Evolutionary conservation across 2,329 filamentous ascomycete species (phyloP).

Genomic region (Neonectria ditissima): DNA sequence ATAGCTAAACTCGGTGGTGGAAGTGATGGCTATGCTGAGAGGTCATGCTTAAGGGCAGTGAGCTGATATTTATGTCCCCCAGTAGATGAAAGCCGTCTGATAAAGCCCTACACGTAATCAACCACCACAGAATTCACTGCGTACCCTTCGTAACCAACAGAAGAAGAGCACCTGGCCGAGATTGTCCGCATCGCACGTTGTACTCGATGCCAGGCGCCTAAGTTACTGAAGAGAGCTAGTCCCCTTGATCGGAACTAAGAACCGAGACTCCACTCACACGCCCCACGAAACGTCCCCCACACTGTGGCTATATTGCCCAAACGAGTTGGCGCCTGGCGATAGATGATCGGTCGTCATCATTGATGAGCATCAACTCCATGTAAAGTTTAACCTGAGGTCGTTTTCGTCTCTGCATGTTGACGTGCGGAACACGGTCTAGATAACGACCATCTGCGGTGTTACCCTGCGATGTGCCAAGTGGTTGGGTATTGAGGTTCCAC

Average conservation of each 20-base stretch:
- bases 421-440: background rate
- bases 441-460: background rate
- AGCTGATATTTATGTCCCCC: constrained; percentile 12
- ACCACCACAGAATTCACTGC: background rate
- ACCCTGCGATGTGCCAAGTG: background rate
- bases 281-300: constrained; percentile 22
- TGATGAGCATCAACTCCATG: background rate
- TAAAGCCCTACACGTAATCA: background rate
- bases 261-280: background rate
- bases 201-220: constrained; percentile 32
- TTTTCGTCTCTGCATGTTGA: background rate
- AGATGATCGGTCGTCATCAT: background rate
- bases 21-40: background rate
- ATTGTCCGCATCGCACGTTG: constrained; percentile 8
- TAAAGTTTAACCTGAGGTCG: background rate
- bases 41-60: background rate
- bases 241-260: constrained; percentile 10
- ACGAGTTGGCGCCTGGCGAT: constrained; percentile 20
- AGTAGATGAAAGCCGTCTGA: background rate
- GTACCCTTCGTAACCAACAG: background rate
- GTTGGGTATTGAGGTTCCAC: background rate
- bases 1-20: background rate
- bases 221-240: constrained; percentile 34
- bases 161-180: background rate
- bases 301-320: constrained; percentile 45